phyloP scores from a whole-genome alignment of 169 alveolate genomes.

The Eimeria nieschulzi region DNA sequence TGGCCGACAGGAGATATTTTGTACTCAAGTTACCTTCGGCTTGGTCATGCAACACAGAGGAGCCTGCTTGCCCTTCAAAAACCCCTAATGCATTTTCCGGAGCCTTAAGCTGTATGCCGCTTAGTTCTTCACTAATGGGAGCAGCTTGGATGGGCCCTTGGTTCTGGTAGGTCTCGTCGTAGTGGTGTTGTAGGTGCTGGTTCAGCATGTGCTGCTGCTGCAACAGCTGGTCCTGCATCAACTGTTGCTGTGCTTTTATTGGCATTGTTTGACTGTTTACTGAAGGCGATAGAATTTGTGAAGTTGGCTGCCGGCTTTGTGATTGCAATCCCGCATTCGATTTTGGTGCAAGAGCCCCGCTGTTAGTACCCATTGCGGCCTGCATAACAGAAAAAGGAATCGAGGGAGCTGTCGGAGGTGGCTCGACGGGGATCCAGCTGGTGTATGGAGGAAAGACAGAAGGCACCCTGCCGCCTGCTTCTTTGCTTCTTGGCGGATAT shows the following conservation, averaged over 20 bases:
- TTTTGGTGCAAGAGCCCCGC: neutral
- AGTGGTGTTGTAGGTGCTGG: neutral
- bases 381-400: constrained; percentile 50
- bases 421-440: constrained; percentile 66
- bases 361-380: constrained; percentile 45
- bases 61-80: constrained; percentile 29
- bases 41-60: constrained; percentile 15
- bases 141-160: constrained; percentile 25
- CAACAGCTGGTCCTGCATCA: neutral
- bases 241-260: constrained; percentile 3
- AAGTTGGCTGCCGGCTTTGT: neutral
- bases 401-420: constrained; percentile 47
- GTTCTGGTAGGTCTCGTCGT: neutral
- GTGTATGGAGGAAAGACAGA: constrained; percentile 51
- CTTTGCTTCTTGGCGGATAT: constrained; percentile 42
- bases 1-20: constrained; percentile 52
- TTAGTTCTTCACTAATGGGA: constrained; percentile 29
- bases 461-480: constrained; percentile 11
- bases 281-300: neutral
- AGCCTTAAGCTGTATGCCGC: constrained; percentile 48
- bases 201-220: neutral
- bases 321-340: neutral
- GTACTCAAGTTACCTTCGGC: neutral
- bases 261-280: neutral
- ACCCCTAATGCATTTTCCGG: constrained; percentile 47